Percentiles rank a stretch among this genome's conserved stretches.
Conservation (phyloP, 305 asterid species). For the Plantago coronopus region DNA sequence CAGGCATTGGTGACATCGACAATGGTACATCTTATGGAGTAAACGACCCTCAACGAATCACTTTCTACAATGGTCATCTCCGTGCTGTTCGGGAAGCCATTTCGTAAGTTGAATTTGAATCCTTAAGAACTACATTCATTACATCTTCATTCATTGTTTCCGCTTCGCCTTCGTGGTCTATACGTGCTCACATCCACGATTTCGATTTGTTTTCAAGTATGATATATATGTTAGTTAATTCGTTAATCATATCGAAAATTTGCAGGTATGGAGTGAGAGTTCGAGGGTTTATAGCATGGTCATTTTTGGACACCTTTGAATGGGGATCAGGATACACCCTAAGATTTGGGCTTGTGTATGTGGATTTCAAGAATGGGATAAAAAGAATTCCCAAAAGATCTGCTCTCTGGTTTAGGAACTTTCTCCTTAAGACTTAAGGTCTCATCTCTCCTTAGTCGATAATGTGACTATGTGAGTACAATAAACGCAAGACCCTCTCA, state of each 20-base stretch:
- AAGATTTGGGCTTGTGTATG: conserved; percentile 27
- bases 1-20: conserved; percentile 35
- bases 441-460: no score
- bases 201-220: no score
- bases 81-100: conserved; percentile 33
- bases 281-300: conserved; percentile 36
- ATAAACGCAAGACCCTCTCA: no score
- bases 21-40: conserved; percentile 20
- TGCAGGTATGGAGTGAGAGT: conserved; percentile 31
- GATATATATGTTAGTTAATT: no score
- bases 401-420: conserved; percentile 28
- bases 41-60: conserved; percentile 37
- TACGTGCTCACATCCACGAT: no score
- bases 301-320: conserved; percentile 35
- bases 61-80: conserved; percentile 43
- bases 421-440: conserved; percentile 7
- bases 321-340: conserved; percentile 30
- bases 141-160: no score
- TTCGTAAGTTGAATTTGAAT: conserved; percentile 18
- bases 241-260: no score
- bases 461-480: no score
- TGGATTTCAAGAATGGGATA: conserved; percentile 24
- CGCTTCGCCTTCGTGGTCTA: no score
- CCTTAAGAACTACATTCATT: no score
- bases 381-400: conserved; percentile 31